A percentile compares a stretch with the other conserved stretches of the same genome.
Conservation (phyloP, 108 stramenopile genomes). For the Parietichytrium sp. region DNA sequence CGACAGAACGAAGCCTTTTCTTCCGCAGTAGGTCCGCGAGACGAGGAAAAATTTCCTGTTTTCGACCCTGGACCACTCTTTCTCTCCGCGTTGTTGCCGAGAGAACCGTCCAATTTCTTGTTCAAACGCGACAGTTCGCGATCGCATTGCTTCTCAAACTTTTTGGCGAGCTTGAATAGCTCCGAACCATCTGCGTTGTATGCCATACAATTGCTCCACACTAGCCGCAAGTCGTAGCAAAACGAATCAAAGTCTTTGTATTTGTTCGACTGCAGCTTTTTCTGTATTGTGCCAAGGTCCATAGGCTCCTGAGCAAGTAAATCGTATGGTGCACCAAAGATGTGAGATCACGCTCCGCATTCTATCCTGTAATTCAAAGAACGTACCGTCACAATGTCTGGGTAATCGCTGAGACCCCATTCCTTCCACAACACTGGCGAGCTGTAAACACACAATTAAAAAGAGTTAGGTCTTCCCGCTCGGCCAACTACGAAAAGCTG, state of each 20-base stretch:
- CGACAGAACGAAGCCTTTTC: constrained; percentile 1
- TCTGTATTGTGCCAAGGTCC: constrained; percentile 44
- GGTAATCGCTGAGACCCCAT: constrained; percentile 39
- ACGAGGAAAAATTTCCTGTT: too few species aligned
- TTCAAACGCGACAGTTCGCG: neutral
- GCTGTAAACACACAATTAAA: neutral
- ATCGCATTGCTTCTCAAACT: constrained; percentile 9
- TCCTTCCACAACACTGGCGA: constrained; percentile 38
- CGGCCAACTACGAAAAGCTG: neutral
- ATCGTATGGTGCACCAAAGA: too few species aligned
- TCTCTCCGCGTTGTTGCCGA: neutral
- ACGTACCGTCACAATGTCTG: constrained; percentile 37
- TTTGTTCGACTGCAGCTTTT: constrained; percentile 44
- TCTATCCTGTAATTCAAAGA: too few species aligned
- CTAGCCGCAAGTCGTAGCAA: constrained; percentile 51
- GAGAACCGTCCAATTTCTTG: neutral
- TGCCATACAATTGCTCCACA: constrained; percentile 57
- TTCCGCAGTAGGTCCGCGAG: too few species aligned
- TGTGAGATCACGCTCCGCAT: too few species aligned
- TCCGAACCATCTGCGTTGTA: constrained; percentile 49
- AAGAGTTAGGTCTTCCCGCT: neutral
- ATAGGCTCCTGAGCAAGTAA: constrained; percentile 43
- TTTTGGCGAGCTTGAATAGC: constrained; percentile 14
- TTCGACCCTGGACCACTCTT: too few species aligned
- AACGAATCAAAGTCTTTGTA: constrained; percentile 48